Base-by-base conservation (phyloP, 768 basidiomycete genomes). In the Podaxis sp. region DNA sequence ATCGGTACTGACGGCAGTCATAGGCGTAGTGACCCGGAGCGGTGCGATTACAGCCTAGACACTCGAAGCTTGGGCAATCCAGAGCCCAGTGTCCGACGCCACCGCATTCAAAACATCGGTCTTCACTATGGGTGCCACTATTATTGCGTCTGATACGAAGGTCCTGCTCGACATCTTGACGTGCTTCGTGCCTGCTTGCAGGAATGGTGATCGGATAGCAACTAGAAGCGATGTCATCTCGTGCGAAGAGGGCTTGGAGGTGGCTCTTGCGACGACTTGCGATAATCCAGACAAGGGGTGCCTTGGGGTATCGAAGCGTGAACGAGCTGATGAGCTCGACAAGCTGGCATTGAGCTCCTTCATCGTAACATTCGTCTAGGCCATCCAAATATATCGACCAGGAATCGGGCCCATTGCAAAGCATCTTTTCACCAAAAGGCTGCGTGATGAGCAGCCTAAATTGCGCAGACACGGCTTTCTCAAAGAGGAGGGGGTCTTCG, bases 191-290 rank as follows among this genome's bases (percentile, higher is more conserved):
- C 22, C 64, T 58, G 52, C 64, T 60, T 10, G 56, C 59, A 26
- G 60, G 61, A 3, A 64, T 58, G 22, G 38, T 33, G 4, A 67
- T 46, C 13, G 24, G n/a, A 15, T 51, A n/a, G 12, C 56, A 61
- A 22, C 46, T 60, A 6, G 37, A 3, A n/a, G 24, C 22, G 0
- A 61, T 22, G 17, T 33, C n/a, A 3, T 28, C 20, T 4, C 40
- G 54, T 33, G 56, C 20, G 22, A 72, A 69, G 6, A 40, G 33
- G 0, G 60, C 51, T 15, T 49, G 46, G 15, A 74, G 68, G 24
- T 68, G 60, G 2, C 62, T 56, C 38, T 74, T 73, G 10, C 71
- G 70, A 0, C 74, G 63, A 52, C 72, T 72, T 2, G 68, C 61
- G 33, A 75, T 68, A 10, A 75, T 40, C 46, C 73, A 70, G 15